These are phyloP conservation scores for Teratosphaeria destructans DNA, from an alignment of 2,329 filamentous ascomycete genomes.

Conservation along the genomic window DNA sequence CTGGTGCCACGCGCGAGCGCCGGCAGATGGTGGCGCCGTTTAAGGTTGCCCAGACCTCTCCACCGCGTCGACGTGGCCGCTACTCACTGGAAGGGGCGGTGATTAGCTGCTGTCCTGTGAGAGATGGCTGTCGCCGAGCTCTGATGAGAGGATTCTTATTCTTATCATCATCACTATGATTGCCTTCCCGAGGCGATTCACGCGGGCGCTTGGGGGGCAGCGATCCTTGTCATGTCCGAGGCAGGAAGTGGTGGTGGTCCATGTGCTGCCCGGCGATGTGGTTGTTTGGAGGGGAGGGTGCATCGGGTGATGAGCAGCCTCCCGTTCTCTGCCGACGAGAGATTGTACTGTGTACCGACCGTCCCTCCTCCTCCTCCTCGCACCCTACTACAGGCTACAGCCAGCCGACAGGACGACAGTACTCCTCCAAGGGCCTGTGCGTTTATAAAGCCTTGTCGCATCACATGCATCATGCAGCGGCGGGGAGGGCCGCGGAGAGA, in stretches of 20 bases:
- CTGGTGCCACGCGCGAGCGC: neutral
- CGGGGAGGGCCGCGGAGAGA: slow-evolving; percentile 1
- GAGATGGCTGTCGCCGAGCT: slow-evolving; percentile 3
- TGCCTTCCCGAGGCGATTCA: neutral
- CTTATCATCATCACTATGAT: neutral
- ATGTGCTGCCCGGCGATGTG: neutral
- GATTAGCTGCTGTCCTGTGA: slow-evolving; percentile 8
- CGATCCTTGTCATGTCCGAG: neutral
- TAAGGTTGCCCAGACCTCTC: slow-evolving; percentile 20
- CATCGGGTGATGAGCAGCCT: no score
- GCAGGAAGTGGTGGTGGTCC: no score
- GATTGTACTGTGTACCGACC: no score
- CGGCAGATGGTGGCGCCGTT: slow-evolving; percentile 6
- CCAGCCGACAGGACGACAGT: neutral
- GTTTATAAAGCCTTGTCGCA: slow-evolving; percentile 5
- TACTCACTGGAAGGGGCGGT: slow-evolving; percentile 16
- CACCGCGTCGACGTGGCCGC: slow-evolving; percentile 18
- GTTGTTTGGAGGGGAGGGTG: neutral
- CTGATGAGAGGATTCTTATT: neutral
- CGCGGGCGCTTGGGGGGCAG: neutral
- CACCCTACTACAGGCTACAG: no score
- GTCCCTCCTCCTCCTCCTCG: no score
- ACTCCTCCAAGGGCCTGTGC: neutral
- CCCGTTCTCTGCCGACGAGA: no score
- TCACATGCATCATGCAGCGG: slow-evolving; percentile 10